These are phyloP conservation scores for Fusarium buxicola DNA, from an alignment of 2,329 filamentous ascomycete genomes.

Conservation along the genomic window DNA sequence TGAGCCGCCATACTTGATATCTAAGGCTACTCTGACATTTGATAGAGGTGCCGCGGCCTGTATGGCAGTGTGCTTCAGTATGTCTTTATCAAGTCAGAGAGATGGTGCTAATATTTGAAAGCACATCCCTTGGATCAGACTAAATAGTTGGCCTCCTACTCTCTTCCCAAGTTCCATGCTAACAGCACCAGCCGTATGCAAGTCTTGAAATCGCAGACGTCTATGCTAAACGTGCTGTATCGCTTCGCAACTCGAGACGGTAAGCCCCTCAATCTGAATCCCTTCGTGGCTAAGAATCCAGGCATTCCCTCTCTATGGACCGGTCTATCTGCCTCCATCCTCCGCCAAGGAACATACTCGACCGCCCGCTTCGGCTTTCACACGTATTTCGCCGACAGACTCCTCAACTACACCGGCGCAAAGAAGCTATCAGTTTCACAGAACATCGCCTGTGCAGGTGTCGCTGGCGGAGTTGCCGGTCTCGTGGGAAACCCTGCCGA, in stretches of 20 bases:
- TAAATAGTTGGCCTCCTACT: slow-evolving; percentile 52
- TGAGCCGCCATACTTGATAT: slow-evolving; percentile 36
- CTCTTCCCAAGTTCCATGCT: not conserved
- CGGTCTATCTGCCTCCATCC: slow-evolving; percentile 57
- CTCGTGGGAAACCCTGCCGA: slow-evolving; percentile 60
- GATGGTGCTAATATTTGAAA: slow-evolving; percentile 26
- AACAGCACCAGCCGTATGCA: slow-evolving; percentile 55
- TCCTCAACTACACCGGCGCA: slow-evolving; percentile 43
- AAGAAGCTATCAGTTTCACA: slow-evolving; percentile 48
- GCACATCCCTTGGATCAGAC: slow-evolving; percentile 60
- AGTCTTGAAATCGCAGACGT: slow-evolving; percentile 54
- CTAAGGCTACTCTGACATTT: slow-evolving; percentile 4
- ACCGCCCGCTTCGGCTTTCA: slow-evolving; percentile 59
- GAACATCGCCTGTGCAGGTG: slow-evolving; percentile 55
- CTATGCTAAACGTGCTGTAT: slow-evolving; percentile 54
- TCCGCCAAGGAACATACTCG: slow-evolving; percentile 58
- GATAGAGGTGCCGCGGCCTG: slow-evolving; percentile 57
- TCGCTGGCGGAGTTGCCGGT: slow-evolving; percentile 56
- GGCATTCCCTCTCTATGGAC: slow-evolving; percentile 57
- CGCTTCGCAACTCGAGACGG: slow-evolving; percentile 56
- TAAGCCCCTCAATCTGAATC: slow-evolving; percentile 4
- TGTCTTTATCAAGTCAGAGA: slow-evolving; percentile 22
- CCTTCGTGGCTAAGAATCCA: slow-evolving; percentile 22
- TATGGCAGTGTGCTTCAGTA: slow-evolving; percentile 60
- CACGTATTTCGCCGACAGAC: slow-evolving; percentile 49